Base-by-base conservation (phyloP, 192 early-diverging fungal species). In the Phycomyces blakesleeanus region DNA sequence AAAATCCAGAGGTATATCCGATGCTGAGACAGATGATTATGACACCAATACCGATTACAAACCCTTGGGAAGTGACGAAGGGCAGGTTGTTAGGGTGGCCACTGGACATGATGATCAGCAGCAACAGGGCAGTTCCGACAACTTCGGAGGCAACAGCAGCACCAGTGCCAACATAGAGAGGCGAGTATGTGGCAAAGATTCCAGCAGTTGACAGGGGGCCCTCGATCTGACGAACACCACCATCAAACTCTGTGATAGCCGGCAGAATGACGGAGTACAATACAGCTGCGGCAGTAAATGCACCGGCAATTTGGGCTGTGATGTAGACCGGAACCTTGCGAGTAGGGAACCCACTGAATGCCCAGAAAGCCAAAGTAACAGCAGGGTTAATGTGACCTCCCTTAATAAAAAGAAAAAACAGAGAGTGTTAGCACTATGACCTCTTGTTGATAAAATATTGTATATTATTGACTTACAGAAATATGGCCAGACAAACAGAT, bases 361-460 rank as follows among this genome's bases (percentile, higher is more conserved):
- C 61, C 12, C 83, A 87, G 57, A 85, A 77, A 6, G 85, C 76
- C 34, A 90, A 72, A 5, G 89, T 86, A 42, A 92, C 85, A 1
- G 89, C 89, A 21, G 90, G 90, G 75, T 92, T 92, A 56, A 92
- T 59, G 67, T 92, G 90, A 16, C 78, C 90, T 39, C 90, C 89
- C 81, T 82, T 67, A 15, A 39, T 24, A n/a, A 39, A 18, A 7
- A 18, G n/a, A n/a, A n/a, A 16, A 39, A 34, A 18, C 8, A 57
- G 14, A 51, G 20, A 25, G 51, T 64, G 40, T 14, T 14, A 41
- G 40, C 18, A 14, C 44, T n/a, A 11, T 47, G 2, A 18, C n/a
- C n/a, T n/a, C n/a, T n/a, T n/a, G n/a, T n/a, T n/a, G n/a, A n/a
- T n/a, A n/a, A n/a, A n/a, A n/a, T n/a, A 18, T 18, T 47, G 44